A percentile compares a stretch with the other conserved stretches of the same genome.
These are phyloP conservation scores for Fragaria nilgerrensis DNA, from an alignment of 306 rosid genomes.

Conservation along the genomic window DNA sequence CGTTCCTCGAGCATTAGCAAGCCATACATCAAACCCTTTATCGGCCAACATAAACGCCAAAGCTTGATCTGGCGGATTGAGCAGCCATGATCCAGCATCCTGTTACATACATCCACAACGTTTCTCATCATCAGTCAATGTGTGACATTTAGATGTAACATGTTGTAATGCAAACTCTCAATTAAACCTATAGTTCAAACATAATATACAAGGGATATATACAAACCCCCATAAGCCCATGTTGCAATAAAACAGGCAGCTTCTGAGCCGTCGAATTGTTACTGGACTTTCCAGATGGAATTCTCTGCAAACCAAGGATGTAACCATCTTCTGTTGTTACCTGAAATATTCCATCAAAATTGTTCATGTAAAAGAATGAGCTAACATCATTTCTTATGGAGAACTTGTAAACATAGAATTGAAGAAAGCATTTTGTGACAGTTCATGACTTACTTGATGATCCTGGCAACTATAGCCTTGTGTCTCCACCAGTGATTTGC, in stretches of 20 bases:
- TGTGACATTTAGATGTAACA: not conserved
- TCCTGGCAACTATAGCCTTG: slow-evolving; percentile 62
- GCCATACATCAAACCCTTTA: slow-evolving; percentile 72
- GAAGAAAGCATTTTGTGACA: not conserved
- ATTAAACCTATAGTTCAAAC: not conserved
- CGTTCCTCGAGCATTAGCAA: slow-evolving; percentile 69
- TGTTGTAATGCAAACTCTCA: not conserved
- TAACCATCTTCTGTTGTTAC: slow-evolving; percentile 67
- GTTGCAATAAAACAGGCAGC: slow-evolving; percentile 66
- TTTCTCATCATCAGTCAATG: not conserved
- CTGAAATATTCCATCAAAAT: slow-evolving; percentile 27
- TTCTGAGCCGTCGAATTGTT: slow-evolving; percentile 17
- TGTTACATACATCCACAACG: not conserved
- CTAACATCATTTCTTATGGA: not conserved
- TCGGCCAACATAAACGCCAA: slow-evolving; percentile 63
- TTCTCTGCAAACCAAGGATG: slow-evolving; percentile 61
- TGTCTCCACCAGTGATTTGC: slow-evolving; percentile 49
- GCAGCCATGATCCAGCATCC: slow-evolving; percentile 48
- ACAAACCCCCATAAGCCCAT: slow-evolving; percentile 54
- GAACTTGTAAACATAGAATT: not conserved
- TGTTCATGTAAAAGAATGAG: not conserved
- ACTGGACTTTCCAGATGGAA: slow-evolving; percentile 30
- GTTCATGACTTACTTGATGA: slow-evolving; percentile 30
- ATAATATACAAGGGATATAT: not conserved
- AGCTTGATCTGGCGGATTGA: slow-evolving; percentile 51